Conservation (phyloP, 2,329 filamentous ascomycete species). For the Trichoderma citrinoviride region DNA sequence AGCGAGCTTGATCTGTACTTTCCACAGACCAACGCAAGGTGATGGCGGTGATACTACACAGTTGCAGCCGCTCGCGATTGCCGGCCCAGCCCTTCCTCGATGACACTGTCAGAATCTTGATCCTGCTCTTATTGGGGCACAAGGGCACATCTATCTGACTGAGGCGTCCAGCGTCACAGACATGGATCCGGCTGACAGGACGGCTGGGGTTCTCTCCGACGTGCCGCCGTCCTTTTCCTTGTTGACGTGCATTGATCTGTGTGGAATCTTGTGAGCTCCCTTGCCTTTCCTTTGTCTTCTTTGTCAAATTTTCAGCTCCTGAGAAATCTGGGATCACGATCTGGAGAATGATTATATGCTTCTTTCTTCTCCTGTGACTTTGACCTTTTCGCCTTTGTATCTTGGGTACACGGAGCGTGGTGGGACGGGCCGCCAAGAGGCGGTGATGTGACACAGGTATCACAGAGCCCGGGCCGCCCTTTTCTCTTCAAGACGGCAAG, state of each 20-base stretch:
- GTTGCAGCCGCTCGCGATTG: not conserved
- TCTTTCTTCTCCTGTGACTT: not conserved
- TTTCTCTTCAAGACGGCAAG: not conserved
- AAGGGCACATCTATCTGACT: not conserved
- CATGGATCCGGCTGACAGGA: constrained; percentile 17
- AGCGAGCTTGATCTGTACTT: not conserved
- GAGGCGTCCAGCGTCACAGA: constrained; percentile 8
- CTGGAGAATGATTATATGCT: not conserved
- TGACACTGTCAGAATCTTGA: not conserved
- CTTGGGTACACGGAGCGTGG: not conserved
- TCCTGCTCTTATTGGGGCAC: not conserved
- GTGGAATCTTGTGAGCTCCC: not conserved
- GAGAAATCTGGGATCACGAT: too few relatives aligned
- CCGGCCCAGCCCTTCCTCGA: not conserved
- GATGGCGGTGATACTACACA: not conserved
- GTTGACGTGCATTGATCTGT: not conserved
- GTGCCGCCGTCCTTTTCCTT: not conserved
- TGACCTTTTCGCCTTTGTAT: not conserved
- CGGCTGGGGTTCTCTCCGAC: constrained; percentile 2
- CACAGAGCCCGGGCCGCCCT: constrained; percentile 4
- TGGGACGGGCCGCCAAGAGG: constrained; percentile 15
- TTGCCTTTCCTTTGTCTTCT: not conserved
- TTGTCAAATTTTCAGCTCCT: not conserved
- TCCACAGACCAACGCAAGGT: not conserved
- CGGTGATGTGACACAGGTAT: constrained; percentile 6